phyloP scores from a whole-genome alignment of 768 basidiomycete species.

The Cystofilobasidium macerans region DNA sequence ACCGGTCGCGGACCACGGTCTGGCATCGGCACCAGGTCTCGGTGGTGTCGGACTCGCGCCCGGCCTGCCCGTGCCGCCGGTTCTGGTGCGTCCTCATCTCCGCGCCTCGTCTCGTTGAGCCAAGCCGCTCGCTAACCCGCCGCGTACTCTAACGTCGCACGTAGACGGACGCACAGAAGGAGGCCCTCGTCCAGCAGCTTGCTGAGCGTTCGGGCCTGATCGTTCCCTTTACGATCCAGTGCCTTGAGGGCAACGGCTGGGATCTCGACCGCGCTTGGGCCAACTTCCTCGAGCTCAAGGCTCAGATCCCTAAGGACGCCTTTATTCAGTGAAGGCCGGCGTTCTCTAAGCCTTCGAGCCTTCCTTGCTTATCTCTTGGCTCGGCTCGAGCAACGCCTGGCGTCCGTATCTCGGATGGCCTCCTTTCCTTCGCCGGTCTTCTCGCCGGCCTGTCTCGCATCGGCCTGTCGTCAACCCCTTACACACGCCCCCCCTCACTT shows the following conservation, averaged over 20 bases:
- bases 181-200: constrained; percentile 57
- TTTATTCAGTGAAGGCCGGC: neutral
- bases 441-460: too few species aligned
- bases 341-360: too few species aligned
- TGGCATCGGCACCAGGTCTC: neutral
- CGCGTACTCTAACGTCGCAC: too few species aligned
- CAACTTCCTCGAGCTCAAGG: constrained; percentile 70
- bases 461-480: too few species aligned
- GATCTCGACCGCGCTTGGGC: constrained; percentile 62
- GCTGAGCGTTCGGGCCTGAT: constrained; percentile 67
- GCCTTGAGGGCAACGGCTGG: constrained; percentile 75
- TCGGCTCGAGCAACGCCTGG: too few species aligned
- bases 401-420: too few species aligned
- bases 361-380: too few species aligned
- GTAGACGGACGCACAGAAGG: constrained; percentile 39
- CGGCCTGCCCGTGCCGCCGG: neutral
- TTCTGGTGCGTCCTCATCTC: constrained; percentile 38
- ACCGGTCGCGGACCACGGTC: constrained; percentile 28
- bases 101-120: too few species aligned
- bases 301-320: constrained; percentile 22
- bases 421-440: too few species aligned
- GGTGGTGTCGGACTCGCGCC: constrained; percentile 20
- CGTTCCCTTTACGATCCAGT: constrained; percentile 67
- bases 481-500: too few species aligned
- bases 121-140: too few species aligned